Conservation (phyloP, 805 yeast genomes). For the Saccharomycopsis sp. region DNA sequence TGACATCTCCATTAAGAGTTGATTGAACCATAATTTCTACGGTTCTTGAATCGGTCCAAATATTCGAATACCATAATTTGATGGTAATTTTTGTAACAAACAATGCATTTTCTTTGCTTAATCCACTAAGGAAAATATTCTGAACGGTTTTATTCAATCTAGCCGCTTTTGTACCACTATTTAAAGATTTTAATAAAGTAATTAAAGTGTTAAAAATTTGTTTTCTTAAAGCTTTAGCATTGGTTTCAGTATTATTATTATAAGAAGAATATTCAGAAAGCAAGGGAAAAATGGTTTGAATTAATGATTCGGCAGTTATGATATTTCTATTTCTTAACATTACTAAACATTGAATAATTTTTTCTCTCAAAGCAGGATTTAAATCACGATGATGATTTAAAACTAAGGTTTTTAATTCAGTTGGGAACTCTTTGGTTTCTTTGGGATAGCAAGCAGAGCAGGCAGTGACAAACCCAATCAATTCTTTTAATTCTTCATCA, state of each 20-base stretch:
- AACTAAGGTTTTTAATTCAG: conserved; percentile 61
- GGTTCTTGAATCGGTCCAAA: conserved; percentile 95
- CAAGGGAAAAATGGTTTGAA: conserved; percentile 84
- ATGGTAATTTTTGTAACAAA: conserved; percentile 96
- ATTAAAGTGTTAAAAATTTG: conserved; percentile 76
- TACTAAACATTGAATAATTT: conserved; percentile 78
- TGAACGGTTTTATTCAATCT: conserved; percentile 85
- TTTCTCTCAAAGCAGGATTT: conserved; percentile 80
- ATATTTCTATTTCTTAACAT: conserved; percentile 83
- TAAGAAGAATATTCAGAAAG: conserved; percentile 54
- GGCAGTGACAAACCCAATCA: conserved; percentile 85
- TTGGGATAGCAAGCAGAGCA: conserved; percentile 85
- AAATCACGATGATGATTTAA: conserved; percentile 70
- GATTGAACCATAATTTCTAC: conserved; percentile 98
- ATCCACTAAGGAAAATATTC: conserved; percentile 77
- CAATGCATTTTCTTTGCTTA: conserved; percentile 71
- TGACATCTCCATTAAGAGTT: conserved; percentile 74
- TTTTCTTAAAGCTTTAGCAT: conserved; percentile 72
- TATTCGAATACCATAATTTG: conserved; percentile 94
- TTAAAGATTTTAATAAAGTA: conserved; percentile 68
- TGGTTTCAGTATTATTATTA: conserved; percentile 38
- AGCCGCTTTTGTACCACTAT: conserved; percentile 83
- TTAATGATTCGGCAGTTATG: conserved; percentile 66
- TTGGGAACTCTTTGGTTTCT: conserved; percentile 78
- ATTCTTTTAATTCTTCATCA: conserved; percentile 51